Conservation (phyloP, 768 basidiomycete species). For the Boletus insuetus region DNA sequence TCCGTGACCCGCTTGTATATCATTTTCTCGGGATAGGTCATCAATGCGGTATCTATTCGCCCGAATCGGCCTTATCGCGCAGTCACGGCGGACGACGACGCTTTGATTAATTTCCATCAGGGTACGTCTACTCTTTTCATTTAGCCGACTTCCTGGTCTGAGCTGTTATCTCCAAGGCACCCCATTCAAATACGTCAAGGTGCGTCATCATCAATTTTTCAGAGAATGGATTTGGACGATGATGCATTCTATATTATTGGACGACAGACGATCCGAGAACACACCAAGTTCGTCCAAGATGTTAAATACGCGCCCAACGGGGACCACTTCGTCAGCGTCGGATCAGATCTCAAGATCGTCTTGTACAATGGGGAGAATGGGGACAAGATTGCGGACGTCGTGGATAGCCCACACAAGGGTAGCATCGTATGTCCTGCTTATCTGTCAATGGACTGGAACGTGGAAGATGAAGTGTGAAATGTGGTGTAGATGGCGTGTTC, state of each 20-base stretch:
- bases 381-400: slow-evolving; percentile 68
- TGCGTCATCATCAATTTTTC: slow-evolving; percentile 16
- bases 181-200: slow-evolving; percentile 90
- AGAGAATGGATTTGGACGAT: not conserved
- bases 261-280: slow-evolving; percentile 75
- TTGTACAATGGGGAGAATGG: slow-evolving; percentile 90
- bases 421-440: slow-evolving; percentile 55
- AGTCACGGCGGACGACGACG: slow-evolving; percentile 84
- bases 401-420: slow-evolving; percentile 68
- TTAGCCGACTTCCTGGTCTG: not conserved
- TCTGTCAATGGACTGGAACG: not conserved
- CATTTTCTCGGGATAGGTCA: slow-evolving; percentile 41
- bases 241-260: not conserved
- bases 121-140: slow-evolving; percentile 39
- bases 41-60: slow-evolving; percentile 88
- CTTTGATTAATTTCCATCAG: slow-evolving; percentile 76
- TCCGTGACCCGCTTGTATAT: not conserved
- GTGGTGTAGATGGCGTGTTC: slow-evolving; percentile 58
- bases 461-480: not conserved
- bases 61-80: slow-evolving; percentile 90
- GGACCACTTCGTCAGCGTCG: slow-evolving; percentile 81
- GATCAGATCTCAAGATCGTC: slow-evolving; percentile 84
- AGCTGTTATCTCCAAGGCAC: slow-evolving; percentile 43
- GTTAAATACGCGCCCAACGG: slow-evolving; percentile 82
- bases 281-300: slow-evolving; percentile 92